Evolutionary conservation across 345 rosid species (phyloP), one percentile per base, ranked within the genome.

Genomic region (Salix udensis): DNA sequence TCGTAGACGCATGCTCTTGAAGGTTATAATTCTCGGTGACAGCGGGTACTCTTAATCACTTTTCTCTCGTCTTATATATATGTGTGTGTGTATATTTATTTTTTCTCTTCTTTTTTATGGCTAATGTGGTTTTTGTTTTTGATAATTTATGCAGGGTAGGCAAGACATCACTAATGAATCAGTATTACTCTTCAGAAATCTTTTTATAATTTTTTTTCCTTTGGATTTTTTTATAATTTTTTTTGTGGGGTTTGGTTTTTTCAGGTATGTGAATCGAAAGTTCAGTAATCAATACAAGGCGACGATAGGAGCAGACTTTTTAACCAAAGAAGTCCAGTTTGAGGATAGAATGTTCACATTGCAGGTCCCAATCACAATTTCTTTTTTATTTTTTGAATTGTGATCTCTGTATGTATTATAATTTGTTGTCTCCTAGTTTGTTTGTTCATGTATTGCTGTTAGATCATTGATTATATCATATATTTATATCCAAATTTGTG

Each of bases 251-350:
- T 24, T 53, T 62, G 24, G 2, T 8, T 19, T 85, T 61, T 84
- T 65, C 46, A 92, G 98, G 87, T 93, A 87, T 79, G 98, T 95
- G 87, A 95, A 95, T 78, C 89, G 91, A 2, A 95, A 90, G 79
- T 95, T 95, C 70, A 93, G 93, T 71, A 95, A 91, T 83, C 97
- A 95, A 81, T 95, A 95, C 79, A 95, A 93, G 84, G 97, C 98
- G 0, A 92, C 98, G 16, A 94, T 94, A 42, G 98, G 97, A 76
- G 97, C 95, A 4, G 98, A 94, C 88, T 94, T 94, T 83, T 85
- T 94, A 81, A 91, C 97, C 7, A 92, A 92, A 83, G 98, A 94
- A 87, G 92, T 94, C 74, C 89, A 90, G 42, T 88, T 90, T 70
- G 97, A 92, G 84, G 98, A 94, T 80, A 90, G 94, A 74, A 78